Evolutionary conservation across 129 eudicot genomes (phyloP), one percentile per base, ranked within the genome.

Genomic region (Centella asiatica): DNA sequence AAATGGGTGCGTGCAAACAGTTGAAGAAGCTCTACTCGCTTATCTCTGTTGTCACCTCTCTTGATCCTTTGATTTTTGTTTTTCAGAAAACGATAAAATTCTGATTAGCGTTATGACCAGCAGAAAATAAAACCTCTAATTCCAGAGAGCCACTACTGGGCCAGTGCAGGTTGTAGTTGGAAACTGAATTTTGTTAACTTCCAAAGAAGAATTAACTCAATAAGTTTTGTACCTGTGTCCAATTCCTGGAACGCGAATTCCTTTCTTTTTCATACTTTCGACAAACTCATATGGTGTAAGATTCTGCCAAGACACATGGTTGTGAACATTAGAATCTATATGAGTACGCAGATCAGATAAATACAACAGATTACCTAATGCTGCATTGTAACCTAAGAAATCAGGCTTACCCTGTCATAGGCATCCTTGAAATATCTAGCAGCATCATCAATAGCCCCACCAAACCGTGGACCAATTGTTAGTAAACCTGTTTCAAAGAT

Each of bases 391-490:
- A n/a, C n/a, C n/a, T n/a, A n/a, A n/a, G n/a, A n/a, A n/a, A n/a
- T 31, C 44, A 34, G 29, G 69, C 95, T 77, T 53, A 87, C 99
- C 85, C 85, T 76, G 72, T 92, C 96, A 64, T 80, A 92, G 69
- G 99, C 99, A 74, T 87, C 99, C 86, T 92, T 92, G 72, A 92
- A 92, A 78, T 87, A 92, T 51, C 99, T 88, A 67, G 99, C 99
- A 50, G 99, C 99, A 66, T 92, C 99, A 72, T 92, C 99, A 70
- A 92, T 75, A 54, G 99, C 99, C 54, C 99, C 99, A 32, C 99
- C 99, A 74, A 92, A 92, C 57, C 99, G 85, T 26, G 99, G 99
- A 75, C 99, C 99, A 68, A 92, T 92, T 37, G 99, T 92, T 58
- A 92, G 77, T 82, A 92, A 87, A 71, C 96, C 99, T 92, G 82